Percentiles rank a stretch among this genome's conserved stretches.
phyloP scores from a whole-genome alignment of 371 early-diverging fungal species.

The Lichtheimia corymbifera region DNA sequence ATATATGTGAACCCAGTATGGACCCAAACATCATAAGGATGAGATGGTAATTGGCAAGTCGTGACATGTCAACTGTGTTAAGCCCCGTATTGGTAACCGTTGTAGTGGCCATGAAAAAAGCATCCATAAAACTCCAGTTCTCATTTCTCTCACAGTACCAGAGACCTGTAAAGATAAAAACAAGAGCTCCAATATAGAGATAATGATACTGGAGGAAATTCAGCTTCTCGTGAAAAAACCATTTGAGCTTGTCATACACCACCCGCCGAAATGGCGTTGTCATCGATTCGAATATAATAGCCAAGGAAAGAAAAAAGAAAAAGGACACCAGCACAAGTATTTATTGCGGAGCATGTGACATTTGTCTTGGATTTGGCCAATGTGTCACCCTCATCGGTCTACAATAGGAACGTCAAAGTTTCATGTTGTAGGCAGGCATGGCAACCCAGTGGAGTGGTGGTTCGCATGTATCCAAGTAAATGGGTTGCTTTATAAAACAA shows the following conservation, averaged over 20 bases:
- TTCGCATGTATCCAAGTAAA: no score
- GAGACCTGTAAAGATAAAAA: slow-evolving; percentile 31
- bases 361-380: no score
- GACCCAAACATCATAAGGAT: slow-evolving; percentile 24
- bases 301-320: background rate
- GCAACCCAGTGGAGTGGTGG: no score
- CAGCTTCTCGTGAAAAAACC: slow-evolving; percentile 9
- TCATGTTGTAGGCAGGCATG: no score
- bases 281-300: background rate
- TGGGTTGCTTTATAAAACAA: no score
- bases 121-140: slow-evolving; percentile 33
- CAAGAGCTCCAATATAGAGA: slow-evolving; percentile 20
- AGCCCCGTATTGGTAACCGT: slow-evolving; percentile 37
- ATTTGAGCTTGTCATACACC: background rate
- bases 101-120: slow-evolving; percentile 37
- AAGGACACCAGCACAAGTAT: background rate
- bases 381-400: no score
- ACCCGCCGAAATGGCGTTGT: no score
- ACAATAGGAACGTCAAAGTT: no score
- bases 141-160: slow-evolving; percentile 37
- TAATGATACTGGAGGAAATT: slow-evolving; percentile 43
- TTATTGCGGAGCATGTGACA: no score
- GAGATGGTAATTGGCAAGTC: slow-evolving; percentile 34
- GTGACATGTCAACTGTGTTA: slow-evolving; percentile 38
- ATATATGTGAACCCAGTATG: slow-evolving; percentile 34